Percentiles rank a stretch among this genome's conserved stretches.
phyloP scores from a whole-genome alignment of 164 flowering plant genomes.

The Magnolia changhungtana region DNA sequence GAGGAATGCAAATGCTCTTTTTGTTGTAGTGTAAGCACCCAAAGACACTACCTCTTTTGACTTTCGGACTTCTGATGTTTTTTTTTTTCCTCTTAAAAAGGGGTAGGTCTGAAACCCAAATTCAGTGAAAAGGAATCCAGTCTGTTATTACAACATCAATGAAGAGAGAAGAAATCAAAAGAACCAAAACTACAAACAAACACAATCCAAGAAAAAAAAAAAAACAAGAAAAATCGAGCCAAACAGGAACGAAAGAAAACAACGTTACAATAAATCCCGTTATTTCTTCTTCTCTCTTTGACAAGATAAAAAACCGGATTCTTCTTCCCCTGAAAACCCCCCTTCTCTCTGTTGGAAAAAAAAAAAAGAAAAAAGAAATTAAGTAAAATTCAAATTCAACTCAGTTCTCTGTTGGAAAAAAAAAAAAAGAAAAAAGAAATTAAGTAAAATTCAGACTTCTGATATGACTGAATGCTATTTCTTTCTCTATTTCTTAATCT shows the following conservation, averaged over 20 bases:
- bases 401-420: no score
- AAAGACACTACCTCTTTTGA: no score
- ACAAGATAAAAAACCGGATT: conserved; percentile 45
- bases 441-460: no score
- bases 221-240: conserved; percentile 21
- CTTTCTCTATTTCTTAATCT: neutral
- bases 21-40: no score
- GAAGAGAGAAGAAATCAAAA: conserved; percentile 6
- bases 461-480: neutral
- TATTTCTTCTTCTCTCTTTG: conserved; percentile 14
- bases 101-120: conserved; percentile 28
- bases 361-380: conserved; percentile 1
- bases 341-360: conserved; percentile 2
- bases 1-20: no score
- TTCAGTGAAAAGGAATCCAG: conserved; percentile 86
- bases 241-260: conserved; percentile 15
- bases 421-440: no score
- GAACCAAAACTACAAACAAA: neutral
- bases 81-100: conserved; percentile 9
- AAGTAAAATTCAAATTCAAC: conserved; percentile 18
- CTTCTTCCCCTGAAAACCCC: conserved; percentile 60
- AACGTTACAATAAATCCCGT: conserved; percentile 17
- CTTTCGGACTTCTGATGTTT: no score
- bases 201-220: no score
- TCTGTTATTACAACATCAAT: conserved; percentile 12